These are phyloP conservation scores for Dictyostelium intermedium DNA, from an alignment of 78 protist species.

Conservation along the genomic window DNA sequence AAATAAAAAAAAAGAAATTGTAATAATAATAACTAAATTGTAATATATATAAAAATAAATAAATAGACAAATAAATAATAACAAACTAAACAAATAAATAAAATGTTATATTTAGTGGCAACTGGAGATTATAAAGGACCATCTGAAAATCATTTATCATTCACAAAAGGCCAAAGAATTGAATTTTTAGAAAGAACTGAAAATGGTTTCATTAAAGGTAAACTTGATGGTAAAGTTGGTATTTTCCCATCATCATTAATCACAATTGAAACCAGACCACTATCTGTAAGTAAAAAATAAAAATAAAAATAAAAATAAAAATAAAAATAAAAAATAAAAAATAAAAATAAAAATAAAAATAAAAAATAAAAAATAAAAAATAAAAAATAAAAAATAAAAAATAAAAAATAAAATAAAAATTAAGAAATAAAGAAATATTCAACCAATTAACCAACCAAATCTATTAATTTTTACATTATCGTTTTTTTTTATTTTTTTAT, in stretches of 20 bases:
- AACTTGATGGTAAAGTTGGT: constrained; percentile 72
- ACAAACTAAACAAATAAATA: too few relatives aligned
- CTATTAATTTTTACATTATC: background rate
- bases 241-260: constrained; percentile 61
- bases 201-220: constrained; percentile 63
- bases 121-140: constrained; percentile 58
- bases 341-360: too few relatives aligned
- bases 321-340: too few relatives aligned
- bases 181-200: constrained; percentile 62
- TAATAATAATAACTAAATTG: background rate
- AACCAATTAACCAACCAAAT: too few relatives aligned
- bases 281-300: constrained; percentile 39
- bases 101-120: constrained; percentile 54
- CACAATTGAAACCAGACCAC: constrained; percentile 67
- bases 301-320: too few relatives aligned
- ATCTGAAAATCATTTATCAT: constrained; percentile 45
- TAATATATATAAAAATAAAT: background rate
- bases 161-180: constrained; percentile 48
- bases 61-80: background rate
- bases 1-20: background rate
- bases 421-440: too few relatives aligned
- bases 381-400: too few relatives aligned
- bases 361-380: too few relatives aligned
- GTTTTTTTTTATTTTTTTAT: background rate
- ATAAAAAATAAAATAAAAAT: background rate